Conservation (phyloP, 371 early-diverging fungal species). For the Encephalitozoon cuniculi region DNA sequence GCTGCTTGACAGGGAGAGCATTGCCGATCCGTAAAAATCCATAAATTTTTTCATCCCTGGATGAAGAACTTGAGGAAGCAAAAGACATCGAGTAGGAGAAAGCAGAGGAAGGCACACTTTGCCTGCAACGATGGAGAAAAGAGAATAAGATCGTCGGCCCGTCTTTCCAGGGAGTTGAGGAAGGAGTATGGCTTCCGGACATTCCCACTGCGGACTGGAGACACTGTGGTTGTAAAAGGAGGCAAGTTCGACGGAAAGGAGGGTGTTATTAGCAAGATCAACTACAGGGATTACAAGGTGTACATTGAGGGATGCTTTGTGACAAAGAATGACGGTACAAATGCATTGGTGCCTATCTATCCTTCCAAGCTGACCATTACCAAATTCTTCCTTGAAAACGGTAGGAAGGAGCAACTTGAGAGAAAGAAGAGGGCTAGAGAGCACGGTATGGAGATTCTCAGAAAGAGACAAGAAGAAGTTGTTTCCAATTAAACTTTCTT, state of each 20-base stretch:
- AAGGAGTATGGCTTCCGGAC: constrained; percentile 52
- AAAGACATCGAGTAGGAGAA: constrained; percentile 55
- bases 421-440: constrained; percentile 40
- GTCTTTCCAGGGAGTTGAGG: constrained; percentile 56
- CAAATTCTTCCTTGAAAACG: constrained; percentile 50
- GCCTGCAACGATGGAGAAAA: constrained; percentile 48
- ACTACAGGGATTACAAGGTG: constrained; percentile 47
- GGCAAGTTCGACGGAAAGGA: constrained; percentile 56
- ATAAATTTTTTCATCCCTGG: constrained; percentile 45
- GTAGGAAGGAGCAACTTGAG: constrained; percentile 48
- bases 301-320: constrained; percentile 53
- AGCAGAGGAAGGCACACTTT: constrained; percentile 59
- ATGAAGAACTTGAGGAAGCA: constrained; percentile 63
- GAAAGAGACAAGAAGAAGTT: background rate
- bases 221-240: constrained; percentile 52
- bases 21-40: background rate
- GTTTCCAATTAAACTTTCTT: background rate
- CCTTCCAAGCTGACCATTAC: constrained; percentile 57
- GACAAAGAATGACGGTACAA: constrained; percentile 50
- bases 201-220: constrained; percentile 53
- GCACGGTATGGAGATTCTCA: constrained; percentile 21
- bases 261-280: constrained; percentile 55
- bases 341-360: constrained; percentile 48
- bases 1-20: background rate
- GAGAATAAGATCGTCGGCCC: constrained; percentile 49